These are phyloP conservation scores for Ogataea neopini DNA, from an alignment of 805 yeast genomes.

Conservation along the genomic window DNA sequence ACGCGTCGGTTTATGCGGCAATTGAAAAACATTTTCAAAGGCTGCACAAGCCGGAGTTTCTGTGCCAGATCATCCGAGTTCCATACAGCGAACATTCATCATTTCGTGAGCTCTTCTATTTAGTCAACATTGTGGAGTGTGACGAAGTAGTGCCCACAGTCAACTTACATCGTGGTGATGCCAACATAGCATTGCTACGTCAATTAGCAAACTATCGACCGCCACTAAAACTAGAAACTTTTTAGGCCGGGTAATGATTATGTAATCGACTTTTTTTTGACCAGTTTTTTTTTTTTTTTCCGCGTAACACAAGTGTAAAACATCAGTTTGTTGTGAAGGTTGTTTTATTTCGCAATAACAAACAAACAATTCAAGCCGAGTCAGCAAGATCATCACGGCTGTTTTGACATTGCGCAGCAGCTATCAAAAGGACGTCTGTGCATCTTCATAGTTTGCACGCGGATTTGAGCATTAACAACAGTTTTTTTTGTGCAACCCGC, in stretches of 20 bases:
- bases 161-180: conserved; percentile 34
- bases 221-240: conserved; percentile 18
- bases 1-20: conserved; percentile 13
- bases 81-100: conserved; percentile 97
- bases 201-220: conserved; percentile 14
- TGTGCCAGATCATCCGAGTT: conserved; percentile 24
- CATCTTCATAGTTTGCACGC: background rate
- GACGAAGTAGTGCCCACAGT: conserved; percentile 78
- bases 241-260: conserved; percentile 11
- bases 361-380: background rate
- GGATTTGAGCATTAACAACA: background rate
- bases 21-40: conserved; percentile 23
- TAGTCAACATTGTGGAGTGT: conserved; percentile 55
- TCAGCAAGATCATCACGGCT: background rate
- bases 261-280: background rate
- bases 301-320: conserved; percentile 6
- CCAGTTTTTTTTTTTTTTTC: conserved; percentile 5
- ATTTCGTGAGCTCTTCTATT: conserved; percentile 71
- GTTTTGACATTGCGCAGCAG: background rate
- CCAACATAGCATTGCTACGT: conserved; percentile 14
- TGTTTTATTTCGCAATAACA: background rate
- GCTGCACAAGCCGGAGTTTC: conserved; percentile 19
- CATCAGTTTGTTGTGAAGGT: background rate
- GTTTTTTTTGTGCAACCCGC: background rate
- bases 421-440: background rate